phyloP scores from a whole-genome alignment of 2,329 filamentous ascomycete species.

The Aspergillus ibericus region DNA sequence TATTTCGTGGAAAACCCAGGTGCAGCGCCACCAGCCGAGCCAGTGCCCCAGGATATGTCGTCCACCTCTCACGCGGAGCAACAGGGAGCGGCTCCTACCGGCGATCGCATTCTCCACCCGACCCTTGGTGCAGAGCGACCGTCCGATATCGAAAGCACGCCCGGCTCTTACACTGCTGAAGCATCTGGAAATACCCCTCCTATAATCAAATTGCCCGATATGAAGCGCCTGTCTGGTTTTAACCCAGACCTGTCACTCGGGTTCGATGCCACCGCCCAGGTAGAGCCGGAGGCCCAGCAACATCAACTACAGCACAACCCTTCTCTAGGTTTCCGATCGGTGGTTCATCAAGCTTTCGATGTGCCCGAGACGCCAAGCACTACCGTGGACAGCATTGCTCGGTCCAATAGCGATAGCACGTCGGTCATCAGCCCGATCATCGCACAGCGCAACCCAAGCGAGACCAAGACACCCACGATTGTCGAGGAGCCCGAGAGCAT shows the following conservation, averaged over 20 bases:
- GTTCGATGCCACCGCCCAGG: slow-evolving; percentile 15
- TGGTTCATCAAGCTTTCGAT: slow-evolving; percentile 67
- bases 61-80: background rate
- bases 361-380: slow-evolving; percentile 56
- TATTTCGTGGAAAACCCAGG: slow-evolving; percentile 58
- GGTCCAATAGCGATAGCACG: slow-evolving; percentile 64
- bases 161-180: background rate
- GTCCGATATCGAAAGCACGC: background rate
- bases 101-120: slow-evolving; percentile 9
- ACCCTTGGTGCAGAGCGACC: background rate
- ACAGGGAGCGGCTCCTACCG: background rate
- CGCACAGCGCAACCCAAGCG: slow-evolving; percentile 38
- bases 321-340: slow-evolving; percentile 58
- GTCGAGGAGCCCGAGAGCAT: slow-evolving; percentile 52
- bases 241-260: slow-evolving; percentile 28
- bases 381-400: slow-evolving; percentile 53
- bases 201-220: slow-evolving; percentile 40
- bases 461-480: slow-evolving; percentile 54
- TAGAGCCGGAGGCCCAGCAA: slow-evolving; percentile 17
- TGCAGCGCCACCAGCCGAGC: slow-evolving; percentile 4
- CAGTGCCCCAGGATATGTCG: background rate
- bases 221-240: slow-evolving; percentile 45
- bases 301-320: slow-evolving; percentile 52
- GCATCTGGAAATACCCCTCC: slow-evolving; percentile 17
- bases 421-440: slow-evolving; percentile 67